Evolutionary conservation across 495 filamentous ascomycete genomes (phyloP).

Genomic region (Lasiosphaeria miniovina): DNA sequence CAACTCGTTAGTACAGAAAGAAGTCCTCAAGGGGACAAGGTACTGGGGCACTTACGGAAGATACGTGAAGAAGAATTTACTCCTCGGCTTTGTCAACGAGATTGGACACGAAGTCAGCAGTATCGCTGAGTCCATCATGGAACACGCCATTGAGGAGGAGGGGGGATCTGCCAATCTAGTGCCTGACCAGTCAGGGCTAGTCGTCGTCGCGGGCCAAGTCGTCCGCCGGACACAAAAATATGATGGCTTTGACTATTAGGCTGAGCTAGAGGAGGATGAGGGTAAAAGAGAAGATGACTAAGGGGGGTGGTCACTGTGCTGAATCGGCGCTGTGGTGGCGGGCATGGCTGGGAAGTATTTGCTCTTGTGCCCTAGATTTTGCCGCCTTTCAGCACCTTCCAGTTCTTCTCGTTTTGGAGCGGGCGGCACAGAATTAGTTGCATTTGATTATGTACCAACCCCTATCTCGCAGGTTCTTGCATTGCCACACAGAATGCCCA

Average conservation of each 20-base stretch:
- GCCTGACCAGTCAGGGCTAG: conserved; percentile 1
- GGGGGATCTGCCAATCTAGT: background rate
- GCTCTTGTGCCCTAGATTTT: no score
- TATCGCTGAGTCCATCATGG: conserved; percentile 6
- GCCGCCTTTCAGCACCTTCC: no score
- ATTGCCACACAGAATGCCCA: no score
- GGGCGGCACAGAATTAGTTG: no score
- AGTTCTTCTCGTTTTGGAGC: no score
- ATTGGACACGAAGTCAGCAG: conserved; percentile 9
- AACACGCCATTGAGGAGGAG: conserved; percentile 6
- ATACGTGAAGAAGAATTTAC: conserved; percentile 8
- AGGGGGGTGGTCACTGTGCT: no score
- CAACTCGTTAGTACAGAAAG: conserved; percentile 7
- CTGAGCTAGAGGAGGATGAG: conserved; percentile 5
- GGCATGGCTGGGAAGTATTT: no score
- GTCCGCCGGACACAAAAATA: conserved; percentile 5
- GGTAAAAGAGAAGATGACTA: background rate
- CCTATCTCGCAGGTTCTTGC: no score
- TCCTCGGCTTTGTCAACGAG: conserved; percentile 4
- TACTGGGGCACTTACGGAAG: conserved; percentile 7
- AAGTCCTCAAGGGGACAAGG: conserved; percentile 7
- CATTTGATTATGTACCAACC: no score
- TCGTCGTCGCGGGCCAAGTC: conserved; percentile 2
- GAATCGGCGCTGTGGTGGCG: no score
- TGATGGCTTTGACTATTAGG: conserved; percentile 6